Conservation (phyloP, 495 filamentous ascomycete genomes). For the Hyaloscypha bicolor region DNA sequence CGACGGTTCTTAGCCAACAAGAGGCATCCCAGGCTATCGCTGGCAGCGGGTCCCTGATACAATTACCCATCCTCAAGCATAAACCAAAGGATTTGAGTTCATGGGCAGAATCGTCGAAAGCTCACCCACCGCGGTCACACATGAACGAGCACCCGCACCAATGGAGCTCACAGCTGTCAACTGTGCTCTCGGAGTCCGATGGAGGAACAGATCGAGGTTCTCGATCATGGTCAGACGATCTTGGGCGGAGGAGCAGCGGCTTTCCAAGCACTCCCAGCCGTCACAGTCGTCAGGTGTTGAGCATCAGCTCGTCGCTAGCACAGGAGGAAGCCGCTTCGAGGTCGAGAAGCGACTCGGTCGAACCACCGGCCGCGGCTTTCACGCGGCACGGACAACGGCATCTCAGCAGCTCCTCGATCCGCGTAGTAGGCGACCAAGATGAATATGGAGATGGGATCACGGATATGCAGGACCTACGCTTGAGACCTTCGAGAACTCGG, state of each 20-base stretch:
- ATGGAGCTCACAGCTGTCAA: slow-evolving; percentile 77
- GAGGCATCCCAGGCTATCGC: slow-evolving; percentile 43
- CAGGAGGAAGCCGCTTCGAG: slow-evolving; percentile 24
- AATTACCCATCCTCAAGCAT: slow-evolving; percentile 23
- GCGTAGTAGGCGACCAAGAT: slow-evolving; percentile 48
- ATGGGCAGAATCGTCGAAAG: slow-evolving; percentile 30
- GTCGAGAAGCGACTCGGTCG: slow-evolving; percentile 39
- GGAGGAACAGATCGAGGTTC: slow-evolving; percentile 53
- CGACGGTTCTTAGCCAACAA: slow-evolving; percentile 45
- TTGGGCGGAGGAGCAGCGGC: slow-evolving; percentile 32
- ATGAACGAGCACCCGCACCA: slow-evolving; percentile 48
- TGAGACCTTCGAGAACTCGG: slow-evolving; percentile 47
- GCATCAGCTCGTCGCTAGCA: slow-evolving; percentile 51
- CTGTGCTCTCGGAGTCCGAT: slow-evolving; percentile 63
- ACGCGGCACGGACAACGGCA: slow-evolving; percentile 38
- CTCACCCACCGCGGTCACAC: slow-evolving; percentile 37
- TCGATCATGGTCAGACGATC: slow-evolving; percentile 43
- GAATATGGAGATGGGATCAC: slow-evolving; percentile 58
- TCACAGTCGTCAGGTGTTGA: slow-evolving; percentile 52
- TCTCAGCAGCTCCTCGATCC: slow-evolving; percentile 28
- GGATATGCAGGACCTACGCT: slow-evolving; percentile 46
- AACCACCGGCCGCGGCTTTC: slow-evolving; percentile 43
- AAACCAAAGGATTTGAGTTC: slow-evolving; percentile 24
- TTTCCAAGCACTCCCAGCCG: slow-evolving; percentile 42
- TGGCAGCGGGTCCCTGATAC: slow-evolving; percentile 29